phyloP scores from a whole-genome alignment of 768 basidiomycete genomes.

The Astraeus odoratus region DNA sequence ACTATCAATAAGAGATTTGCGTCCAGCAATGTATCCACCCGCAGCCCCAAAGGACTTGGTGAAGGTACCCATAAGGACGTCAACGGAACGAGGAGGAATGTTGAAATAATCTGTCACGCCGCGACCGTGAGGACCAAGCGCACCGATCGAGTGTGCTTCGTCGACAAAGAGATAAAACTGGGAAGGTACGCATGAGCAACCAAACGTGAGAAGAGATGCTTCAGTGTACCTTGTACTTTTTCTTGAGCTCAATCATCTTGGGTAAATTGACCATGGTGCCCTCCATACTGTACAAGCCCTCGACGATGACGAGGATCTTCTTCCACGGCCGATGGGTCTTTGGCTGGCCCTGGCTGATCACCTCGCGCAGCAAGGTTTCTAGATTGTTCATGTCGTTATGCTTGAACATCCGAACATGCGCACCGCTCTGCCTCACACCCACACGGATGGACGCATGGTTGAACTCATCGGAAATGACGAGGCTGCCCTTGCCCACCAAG shows the following conservation, averaged over 20 bases:
- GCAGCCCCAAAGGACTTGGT: slow-evolving; percentile 93
- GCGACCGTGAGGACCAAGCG: slow-evolving; percentile 88
- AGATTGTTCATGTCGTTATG: slow-evolving; percentile 89
- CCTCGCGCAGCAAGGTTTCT: slow-evolving; percentile 77
- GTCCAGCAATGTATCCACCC: slow-evolving; percentile 91
- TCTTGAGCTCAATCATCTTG: slow-evolving; percentile 75
- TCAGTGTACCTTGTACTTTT: slow-evolving; percentile 78
- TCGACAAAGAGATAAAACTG: slow-evolving; percentile 96
- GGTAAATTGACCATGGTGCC: slow-evolving; percentile 90
- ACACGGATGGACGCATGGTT: slow-evolving; percentile 96
- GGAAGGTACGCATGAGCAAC: not conserved
- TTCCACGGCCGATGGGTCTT: slow-evolving; percentile 99
- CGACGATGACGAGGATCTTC: slow-evolving; percentile 91
- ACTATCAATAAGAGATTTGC: slow-evolving; percentile 70
- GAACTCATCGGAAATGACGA: slow-evolving; percentile 94
- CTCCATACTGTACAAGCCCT: slow-evolving; percentile 98
- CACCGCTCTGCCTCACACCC: slow-evolving; percentile 84
- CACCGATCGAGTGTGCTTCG: slow-evolving; percentile 97
- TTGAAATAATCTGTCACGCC: slow-evolving; percentile 95
- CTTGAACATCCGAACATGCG: slow-evolving; percentile 89
- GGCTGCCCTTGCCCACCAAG: slow-evolving; percentile 80
- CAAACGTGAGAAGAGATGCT: slow-evolving; percentile 9
- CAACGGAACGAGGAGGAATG: slow-evolving; percentile 71
- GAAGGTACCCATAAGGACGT: slow-evolving; percentile 98
- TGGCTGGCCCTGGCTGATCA: slow-evolving; percentile 95